Base-by-base conservation (phyloP, 148 eudicot genomes). In the Spergularia bocconei region DNA sequence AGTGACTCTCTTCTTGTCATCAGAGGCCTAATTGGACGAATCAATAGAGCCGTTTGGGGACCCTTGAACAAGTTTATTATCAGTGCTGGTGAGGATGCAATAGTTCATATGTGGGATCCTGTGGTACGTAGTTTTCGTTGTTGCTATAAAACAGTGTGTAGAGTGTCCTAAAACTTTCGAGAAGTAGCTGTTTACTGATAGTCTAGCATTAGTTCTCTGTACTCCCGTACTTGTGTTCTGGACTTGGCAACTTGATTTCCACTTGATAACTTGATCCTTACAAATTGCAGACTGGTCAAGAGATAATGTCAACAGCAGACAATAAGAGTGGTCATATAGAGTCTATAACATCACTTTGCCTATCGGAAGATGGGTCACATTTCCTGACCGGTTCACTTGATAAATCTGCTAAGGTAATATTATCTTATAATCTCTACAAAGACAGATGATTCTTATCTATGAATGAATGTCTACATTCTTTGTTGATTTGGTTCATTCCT, bases 11-110 rank as follows among this genome's bases (percentile, higher is more conserved):
- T 81, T 77, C 90, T 89, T 58, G 83, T 85, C 8, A 73, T 95
- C 38, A 90, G 85, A 82, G 98, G 97, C 51, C 96, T 97, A 12
- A 83, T 67, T 60, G 98, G 97, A 78, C 85, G 98, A 79, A 90
- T 95, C 33, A 92, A 90, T 76, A 89, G 97, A 86, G 98, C 98
- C 77, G 94, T 92, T 53, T 95, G 97, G 97, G 97, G 98, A 21
- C 98, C 97, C 50, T 67, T 95, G 50, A 95, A 95, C 82, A 86
- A 78, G 73, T 89, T 90, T 52, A 92, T 95, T 7, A 81, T 95
- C 74, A 95, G 97, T 77, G 96, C 83, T 67, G 98, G 97, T 73
- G 98, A 95, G 87, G 98, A 95, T 83, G 84, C 93, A 63, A 83
- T 88, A 10, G 47, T 89, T 80, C 96, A 97, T 82, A 81, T 90